A percentile compares a stretch with the other conserved stretches of the same genome.
Conservation (phyloP, 2,329 filamentous ascomycete species). For the Spiromastix sp. region DNA sequence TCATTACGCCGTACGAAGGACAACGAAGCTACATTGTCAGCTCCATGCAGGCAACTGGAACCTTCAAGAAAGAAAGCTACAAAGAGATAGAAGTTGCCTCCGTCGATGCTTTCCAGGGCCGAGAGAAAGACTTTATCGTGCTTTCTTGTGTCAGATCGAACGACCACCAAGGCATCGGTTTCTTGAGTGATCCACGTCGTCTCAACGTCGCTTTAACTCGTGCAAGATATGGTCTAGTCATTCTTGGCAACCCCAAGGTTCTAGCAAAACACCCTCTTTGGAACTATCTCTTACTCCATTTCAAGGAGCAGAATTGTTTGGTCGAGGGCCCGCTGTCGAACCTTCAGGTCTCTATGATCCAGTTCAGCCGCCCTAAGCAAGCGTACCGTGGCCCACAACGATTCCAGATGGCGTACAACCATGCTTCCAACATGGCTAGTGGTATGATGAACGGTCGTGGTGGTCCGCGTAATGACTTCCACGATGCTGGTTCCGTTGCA, state of each 20-base stretch:
- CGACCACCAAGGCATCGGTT: conserved; percentile 97
- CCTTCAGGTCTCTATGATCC: conserved; percentile 86
- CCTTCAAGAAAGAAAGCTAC: conserved; percentile 96
- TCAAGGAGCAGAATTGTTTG: conserved; percentile 92
- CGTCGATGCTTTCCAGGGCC: conserved; percentile 95
- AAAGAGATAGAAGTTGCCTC: conserved; percentile 98
- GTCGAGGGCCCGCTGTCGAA: conserved; percentile 94
- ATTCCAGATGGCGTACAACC: conserved; percentile 70
- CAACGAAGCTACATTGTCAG: conserved; percentile 97
- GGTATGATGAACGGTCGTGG: conserved; percentile 43
- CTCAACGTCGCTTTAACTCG: conserved; percentile 94
- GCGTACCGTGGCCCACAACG: conserved; percentile 81
- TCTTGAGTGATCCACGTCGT: conserved; percentile 93
- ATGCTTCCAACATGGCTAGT: conserved; percentile 50
- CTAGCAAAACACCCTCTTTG: conserved; percentile 95
- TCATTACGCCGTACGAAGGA: conserved; percentile 97
- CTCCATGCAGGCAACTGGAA: conserved; percentile 97
- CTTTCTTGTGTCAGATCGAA: conserved; percentile 96
- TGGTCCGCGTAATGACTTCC: conserved; percentile 42
- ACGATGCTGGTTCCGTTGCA: conserved; percentile 77
- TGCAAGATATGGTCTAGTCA: conserved; percentile 92
- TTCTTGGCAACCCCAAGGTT: conserved; percentile 95
- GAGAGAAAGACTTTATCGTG: conserved; percentile 98
- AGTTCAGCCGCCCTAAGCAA: conserved; percentile 90
- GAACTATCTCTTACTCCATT: conserved; percentile 90